These are phyloP conservation scores for Paecilomyces niveus DNA, from an alignment of 2,329 filamentous ascomycete species.

Conservation along the genomic window DNA sequence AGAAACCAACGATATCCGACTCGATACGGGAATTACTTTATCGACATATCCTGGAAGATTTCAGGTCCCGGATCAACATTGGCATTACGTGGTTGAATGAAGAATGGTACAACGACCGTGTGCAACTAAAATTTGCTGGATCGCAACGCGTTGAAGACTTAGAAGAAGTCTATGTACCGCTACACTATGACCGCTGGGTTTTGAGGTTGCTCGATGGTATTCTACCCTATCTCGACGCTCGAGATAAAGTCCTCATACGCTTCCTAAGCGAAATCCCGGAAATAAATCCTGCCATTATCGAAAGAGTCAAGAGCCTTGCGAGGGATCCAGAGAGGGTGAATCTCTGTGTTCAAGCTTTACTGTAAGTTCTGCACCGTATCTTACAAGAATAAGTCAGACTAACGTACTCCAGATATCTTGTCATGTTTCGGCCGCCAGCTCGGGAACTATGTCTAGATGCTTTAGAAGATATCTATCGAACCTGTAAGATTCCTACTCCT, in stretches of 20 bases:
- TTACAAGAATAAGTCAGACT: too few relatives aligned
- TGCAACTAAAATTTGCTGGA: constrained; percentile 44
- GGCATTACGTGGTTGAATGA: constrained; percentile 93
- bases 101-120: constrained; percentile 91
- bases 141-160: constrained; percentile 37
- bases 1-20: constrained; percentile 42
- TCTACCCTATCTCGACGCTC: constrained; percentile 80
- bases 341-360: constrained; percentile 51
- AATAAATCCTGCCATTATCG: constrained; percentile 63
- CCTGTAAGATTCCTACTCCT: constrained; percentile 32
- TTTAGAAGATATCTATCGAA: constrained; percentile 52
- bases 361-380: constrained; percentile 36
- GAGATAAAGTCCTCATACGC: constrained; percentile 82
- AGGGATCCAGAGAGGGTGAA: constrained; percentile 57
- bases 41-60: constrained; percentile 84
- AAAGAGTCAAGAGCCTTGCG: constrained; percentile 59
- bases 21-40: constrained; percentile 75
- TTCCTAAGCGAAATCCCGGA: constrained; percentile 89
- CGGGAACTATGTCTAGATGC: constrained; percentile 52
- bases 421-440: constrained; percentile 54
- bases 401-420: constrained; percentile 39
- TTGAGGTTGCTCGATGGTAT: constrained; percentile 81
- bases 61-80: constrained; percentile 78
- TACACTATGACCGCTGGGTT: constrained; percentile 72
- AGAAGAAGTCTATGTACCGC: constrained; percentile 38